Conservation (phyloP, 2,329 filamentous ascomycete species). For the Phaeosphaeriaceae sp. region DNA sequence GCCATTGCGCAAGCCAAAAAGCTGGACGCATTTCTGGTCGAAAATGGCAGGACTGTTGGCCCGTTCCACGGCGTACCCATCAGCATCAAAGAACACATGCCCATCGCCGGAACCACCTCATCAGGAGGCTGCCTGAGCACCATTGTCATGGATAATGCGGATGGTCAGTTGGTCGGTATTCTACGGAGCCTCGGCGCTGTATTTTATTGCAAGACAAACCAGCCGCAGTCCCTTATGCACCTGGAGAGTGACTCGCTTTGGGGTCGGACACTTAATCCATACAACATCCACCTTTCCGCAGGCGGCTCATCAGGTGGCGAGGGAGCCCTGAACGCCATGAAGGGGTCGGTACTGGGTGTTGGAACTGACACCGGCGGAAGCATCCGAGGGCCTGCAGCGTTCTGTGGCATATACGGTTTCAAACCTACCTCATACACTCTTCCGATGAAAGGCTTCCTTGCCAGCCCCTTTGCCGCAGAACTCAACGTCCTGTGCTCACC, state of each 20-base stretch:
- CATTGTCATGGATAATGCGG: slow-evolving; percentile 56
- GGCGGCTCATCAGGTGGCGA: slow-evolving; percentile 54
- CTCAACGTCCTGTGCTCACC: slow-evolving; percentile 21
- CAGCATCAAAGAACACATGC: slow-evolving; percentile 59
- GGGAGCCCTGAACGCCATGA: slow-evolving; percentile 26
- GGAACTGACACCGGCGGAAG: slow-evolving; percentile 36
- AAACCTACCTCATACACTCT: slow-evolving; percentile 31
- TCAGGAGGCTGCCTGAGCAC: slow-evolving; percentile 60
- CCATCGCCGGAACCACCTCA: slow-evolving; percentile 59
- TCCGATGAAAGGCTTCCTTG: slow-evolving; percentile 16
- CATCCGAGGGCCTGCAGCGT: slow-evolving; percentile 28
- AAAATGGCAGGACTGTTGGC: slow-evolving; percentile 22
- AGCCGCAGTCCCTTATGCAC: slow-evolving; percentile 59
- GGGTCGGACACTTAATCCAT: slow-evolving; percentile 52
- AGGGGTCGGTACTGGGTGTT: slow-evolving; percentile 26
- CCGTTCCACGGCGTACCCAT: slow-evolving; percentile 59
- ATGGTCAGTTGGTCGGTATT: slow-evolving; percentile 62
- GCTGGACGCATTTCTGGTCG: slow-evolving; percentile 54
- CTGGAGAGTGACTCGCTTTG: slow-evolving; percentile 64
- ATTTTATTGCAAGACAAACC: slow-evolving; percentile 59
- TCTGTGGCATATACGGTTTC: slow-evolving; percentile 37
- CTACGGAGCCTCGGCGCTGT: slow-evolving; percentile 61
- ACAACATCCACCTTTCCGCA: slow-evolving; percentile 53
- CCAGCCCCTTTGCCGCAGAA: slow-evolving; percentile 15
- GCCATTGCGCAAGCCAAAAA: slow-evolving; percentile 23